phyloP scores from a whole-genome alignment of 2,329 filamentous ascomycete species.

The Sordariomycetes sp. region DNA sequence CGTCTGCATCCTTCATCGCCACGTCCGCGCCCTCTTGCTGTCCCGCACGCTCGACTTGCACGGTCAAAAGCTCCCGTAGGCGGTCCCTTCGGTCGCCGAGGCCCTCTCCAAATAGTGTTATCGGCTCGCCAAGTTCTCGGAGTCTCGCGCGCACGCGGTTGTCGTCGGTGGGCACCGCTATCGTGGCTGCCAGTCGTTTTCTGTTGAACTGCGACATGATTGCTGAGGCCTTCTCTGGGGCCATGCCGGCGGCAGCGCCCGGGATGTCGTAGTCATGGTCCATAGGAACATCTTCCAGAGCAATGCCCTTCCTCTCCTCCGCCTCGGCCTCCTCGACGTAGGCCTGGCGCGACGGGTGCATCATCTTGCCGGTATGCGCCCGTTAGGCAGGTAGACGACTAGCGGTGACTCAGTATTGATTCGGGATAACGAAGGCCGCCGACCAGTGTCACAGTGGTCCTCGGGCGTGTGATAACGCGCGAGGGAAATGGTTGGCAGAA shows the following conservation, averaged over 20 bases:
- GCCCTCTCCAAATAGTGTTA: constrained; percentile 90
- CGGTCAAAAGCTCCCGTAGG: constrained; percentile 68
- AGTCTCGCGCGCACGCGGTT: constrained; percentile 70
- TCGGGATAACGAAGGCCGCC: not conserved
- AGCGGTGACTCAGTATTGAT: not conserved
- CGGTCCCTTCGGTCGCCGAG: constrained; percentile 77
- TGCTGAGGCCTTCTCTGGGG: constrained; percentile 73
- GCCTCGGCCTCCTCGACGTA: constrained; percentile 79
- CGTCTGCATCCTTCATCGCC: constrained; percentile 46
- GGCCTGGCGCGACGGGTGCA: constrained; percentile 85
- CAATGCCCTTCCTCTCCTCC: constrained; percentile 24
- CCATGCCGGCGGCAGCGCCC: constrained; percentile 50
- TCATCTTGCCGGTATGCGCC: constrained; percentile 30
- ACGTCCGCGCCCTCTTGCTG: constrained; percentile 41
- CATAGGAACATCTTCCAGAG: constrained; percentile 39
- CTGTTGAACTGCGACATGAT: constrained; percentile 83
- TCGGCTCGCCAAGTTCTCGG: constrained; percentile 80
- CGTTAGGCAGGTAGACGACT: not conserved
- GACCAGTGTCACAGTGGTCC: not conserved
- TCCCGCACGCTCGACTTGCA: constrained; percentile 47
- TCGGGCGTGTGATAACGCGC: not conserved
- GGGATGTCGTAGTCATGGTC: constrained; percentile 83
- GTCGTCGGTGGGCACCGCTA: constrained; percentile 92
- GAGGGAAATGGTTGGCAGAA: not conserved
- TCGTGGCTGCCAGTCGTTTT: constrained; percentile 77